Base-by-base conservation (phyloP, 352 stramenopile species). In the Pythium aquatile region DNA sequence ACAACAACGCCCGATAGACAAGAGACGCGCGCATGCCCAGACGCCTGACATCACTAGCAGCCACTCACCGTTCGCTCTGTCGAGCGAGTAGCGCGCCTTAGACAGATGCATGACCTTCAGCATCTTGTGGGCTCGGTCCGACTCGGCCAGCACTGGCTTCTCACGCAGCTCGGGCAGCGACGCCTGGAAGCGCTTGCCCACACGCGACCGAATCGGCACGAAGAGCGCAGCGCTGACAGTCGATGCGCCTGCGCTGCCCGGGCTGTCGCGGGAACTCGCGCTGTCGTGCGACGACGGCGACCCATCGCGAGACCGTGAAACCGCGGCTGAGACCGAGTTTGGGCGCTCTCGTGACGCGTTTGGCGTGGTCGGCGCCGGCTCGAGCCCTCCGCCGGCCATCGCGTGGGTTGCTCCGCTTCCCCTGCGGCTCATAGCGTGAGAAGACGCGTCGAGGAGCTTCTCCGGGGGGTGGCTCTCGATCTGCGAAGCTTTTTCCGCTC, bases 121-220 rank as follows among this genome's bases (percentile, higher is more conserved):
- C 55, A 64, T 68, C 49, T 67, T 75, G 37, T 14, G 47, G 3
- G 61, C 44, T 28, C 49, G 48, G 30, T 67, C 52, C n/a, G 51
- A 53, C 44, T 73, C 48, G 16, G 46, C 29, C 16, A 49, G 37
- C 5, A 32, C 28, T 0, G 59, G 56, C 61, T 74, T 72, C 53
- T 61, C 37, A 20, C 83, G 58, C 44, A 91, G 42, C 40, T 86
- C 77, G 0, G 87, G 87, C 30, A 96, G 76, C 39, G 67, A 59
- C 24, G 87, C 87, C 73, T 96, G 87, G 61, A 82, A 96, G 55
- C 83, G 73, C 76, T 88, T 91, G 8, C 87, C 87, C 13, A 96
- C 83, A 28, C 87, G 78, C 26, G 83, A 93, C 46, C 81, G 85
- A 13, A 93, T 71, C n/a, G 85, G 24, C n/a, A 81, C 62, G 62